Base-by-base conservation (phyloP, 2,329 filamentous ascomycete species). In the Stemphylium lycopersici region DNA sequence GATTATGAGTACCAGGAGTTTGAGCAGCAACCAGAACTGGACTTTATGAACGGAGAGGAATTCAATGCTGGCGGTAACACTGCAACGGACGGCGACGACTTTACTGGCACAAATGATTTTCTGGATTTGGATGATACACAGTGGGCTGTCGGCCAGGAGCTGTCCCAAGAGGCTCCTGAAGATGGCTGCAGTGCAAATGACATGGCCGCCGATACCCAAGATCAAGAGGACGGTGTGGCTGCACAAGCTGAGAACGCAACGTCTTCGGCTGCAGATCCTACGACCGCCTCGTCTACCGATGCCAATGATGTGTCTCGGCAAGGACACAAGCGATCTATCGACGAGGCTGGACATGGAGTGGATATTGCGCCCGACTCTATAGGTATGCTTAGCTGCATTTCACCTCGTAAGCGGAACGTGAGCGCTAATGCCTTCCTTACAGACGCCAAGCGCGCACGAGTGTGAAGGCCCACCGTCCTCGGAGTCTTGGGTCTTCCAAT, bases 371-470 rank as follows among this genome's bases (percentile, higher is more conserved):
- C 61, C 63, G 61, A 66, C 36, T 58, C 60, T 41, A 61, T 62
- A 68, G 71, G 71, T 72, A 66, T 37, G 67, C 16, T n/a, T 32
- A 13, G 0, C 3, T 13, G 1, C 16, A 29, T 32, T 18, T 15
- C n/a, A 16, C 15, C 11, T 5, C 44, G 22, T 8, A 56, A 59
- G 15, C 51, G 48, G 43, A 37, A 34, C 6, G 10, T 26, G 10
- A 24, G 18, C 37, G 39, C 64, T 68, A 46, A 68, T 58, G 32
- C 45, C 41, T 39, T 46, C 3, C 8, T 20, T 10, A 29, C 55
- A 74, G 71, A 72, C 58, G 56, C 59, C 24, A 74, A 74, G 61
- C 68, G 69, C 54, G 61, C 61, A 39, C 66, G 63, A 64, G 56
- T 71, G 58, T 73, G 62, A 68, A 62, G 37, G 44, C 52, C 55